phyloP scores from a whole-genome alignment of 768 basidiomycete species.

The Leccinellum rugosiceps region DNA sequence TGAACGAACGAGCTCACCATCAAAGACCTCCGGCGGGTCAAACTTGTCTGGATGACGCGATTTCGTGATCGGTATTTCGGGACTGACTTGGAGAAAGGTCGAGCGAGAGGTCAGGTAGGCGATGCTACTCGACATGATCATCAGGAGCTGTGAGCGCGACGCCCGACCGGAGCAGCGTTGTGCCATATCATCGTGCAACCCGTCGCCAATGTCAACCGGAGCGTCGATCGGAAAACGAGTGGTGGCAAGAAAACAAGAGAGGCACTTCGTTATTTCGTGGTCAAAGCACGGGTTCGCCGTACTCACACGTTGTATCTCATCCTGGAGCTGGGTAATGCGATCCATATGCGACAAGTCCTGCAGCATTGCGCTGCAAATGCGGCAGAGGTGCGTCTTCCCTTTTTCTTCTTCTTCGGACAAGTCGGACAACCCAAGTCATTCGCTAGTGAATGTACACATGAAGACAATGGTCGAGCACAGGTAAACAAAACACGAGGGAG shows the following conservation, averaged over 20 bases:
- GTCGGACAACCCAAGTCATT: slow-evolving; percentile 14
- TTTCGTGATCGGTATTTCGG: slow-evolving; percentile 82
- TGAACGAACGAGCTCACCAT: slow-evolving; percentile 44
- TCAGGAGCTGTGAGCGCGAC: slow-evolving; percentile 58
- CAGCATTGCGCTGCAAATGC: slow-evolving; percentile 71
- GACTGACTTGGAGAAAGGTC: slow-evolving; percentile 74
- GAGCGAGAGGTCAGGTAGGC: slow-evolving; percentile 75
- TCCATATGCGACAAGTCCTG: slow-evolving; percentile 93
- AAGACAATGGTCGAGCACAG: neutral
- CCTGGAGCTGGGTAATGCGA: slow-evolving; percentile 92
- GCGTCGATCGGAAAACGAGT: neutral
- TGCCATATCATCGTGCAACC: neutral
- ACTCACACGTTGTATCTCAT: slow-evolving; percentile 83
- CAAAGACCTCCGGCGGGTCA: slow-evolving; percentile 70
- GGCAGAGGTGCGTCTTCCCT: slow-evolving; percentile 3
- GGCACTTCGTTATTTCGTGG: neutral
- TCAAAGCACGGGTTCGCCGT: slow-evolving; percentile 6
- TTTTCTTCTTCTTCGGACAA: slow-evolving; percentile 9
- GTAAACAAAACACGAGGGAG: neutral
- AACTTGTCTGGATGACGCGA: slow-evolving; percentile 67
- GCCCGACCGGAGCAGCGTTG: neutral
- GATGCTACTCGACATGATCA: slow-evolving; percentile 83
- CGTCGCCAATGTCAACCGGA: neutral
- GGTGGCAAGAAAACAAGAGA: neutral
- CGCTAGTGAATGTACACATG: slow-evolving; percentile 2